Evolutionary conservation across 192 early-diverging fungal species (phyloP), one percentile per base, ranked within the genome.

Genomic region (Chytriomyces sp.): DNA sequence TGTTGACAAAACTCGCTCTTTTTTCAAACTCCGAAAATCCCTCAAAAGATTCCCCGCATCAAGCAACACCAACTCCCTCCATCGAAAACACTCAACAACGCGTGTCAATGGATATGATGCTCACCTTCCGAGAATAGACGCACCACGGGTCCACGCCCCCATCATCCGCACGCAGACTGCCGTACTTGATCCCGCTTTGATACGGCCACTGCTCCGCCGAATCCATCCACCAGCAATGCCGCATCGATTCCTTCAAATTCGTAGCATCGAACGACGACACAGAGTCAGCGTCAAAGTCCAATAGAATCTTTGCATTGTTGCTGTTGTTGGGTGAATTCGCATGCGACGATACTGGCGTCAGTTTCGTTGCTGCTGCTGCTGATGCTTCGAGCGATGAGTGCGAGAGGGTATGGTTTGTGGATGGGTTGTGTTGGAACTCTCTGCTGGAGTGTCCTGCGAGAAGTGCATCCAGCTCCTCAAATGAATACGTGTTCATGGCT

Each of bases 401-500:
- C 53, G 53, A 57, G 20, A 57, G 53, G 53, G 11, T 3, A 57
- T 18, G 13, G 53, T 11, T 3, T 57, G 53, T 13, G 62, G 9
- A 26, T 11, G 20, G 1, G 68, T 69, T 18, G 48, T 69, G 6
- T 53, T 69, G 50, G 48, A 69, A 20, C 13, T 45, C 11, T 35
- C 28, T 35, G 28, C 28, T 35, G 28, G 2, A 0, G 28, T 4
- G 53, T 16, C 68, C 68, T 3, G 26, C 68, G 2, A 69, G 5
- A 1, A 69, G 26, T 49, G 24, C 24, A 26, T 69, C 68, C 7
- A 69, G 48, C 7, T 69, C 68, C 6, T 69, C 75, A 23, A 53
- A 35, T 13, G 53, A 76, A 45, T 60, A 77, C 45, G 9, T 70
- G 26, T 61, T 75, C 73, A 76, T 48, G 28, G 74, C 75, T 23